Percentiles rank a stretch among this genome's conserved stretches.
phyloP scores from a whole-genome alignment of 2,329 filamentous ascomycete species.

The Dothiorella sarmentorum region DNA sequence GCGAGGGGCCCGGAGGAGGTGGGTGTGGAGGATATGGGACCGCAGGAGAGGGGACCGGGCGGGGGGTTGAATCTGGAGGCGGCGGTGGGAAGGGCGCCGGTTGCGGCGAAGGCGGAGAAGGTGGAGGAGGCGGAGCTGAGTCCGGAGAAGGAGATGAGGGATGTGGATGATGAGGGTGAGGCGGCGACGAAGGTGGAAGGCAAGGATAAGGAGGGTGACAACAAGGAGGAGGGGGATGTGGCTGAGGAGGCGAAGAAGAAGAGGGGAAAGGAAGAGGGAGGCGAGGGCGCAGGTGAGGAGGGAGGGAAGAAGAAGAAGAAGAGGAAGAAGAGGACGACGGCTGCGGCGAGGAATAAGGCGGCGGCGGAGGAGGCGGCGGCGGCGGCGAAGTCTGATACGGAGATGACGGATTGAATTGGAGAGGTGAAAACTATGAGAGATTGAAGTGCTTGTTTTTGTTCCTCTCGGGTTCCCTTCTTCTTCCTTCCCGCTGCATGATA shows the following conservation, averaged over 20 bases:
- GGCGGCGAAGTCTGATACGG: neutral
- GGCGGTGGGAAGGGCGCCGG: conserved; percentile 34
- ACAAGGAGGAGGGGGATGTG: neutral
- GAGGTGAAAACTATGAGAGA: neutral
- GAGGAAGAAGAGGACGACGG: neutral
- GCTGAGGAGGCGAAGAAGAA: neutral
- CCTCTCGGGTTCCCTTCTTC: neutral
- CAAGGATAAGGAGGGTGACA: neutral
- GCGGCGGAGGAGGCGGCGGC: neutral
- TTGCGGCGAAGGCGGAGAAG: conserved; percentile 21
- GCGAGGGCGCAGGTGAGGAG: neutral
- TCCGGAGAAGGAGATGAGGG: conserved; percentile 21
- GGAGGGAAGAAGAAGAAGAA: neutral
- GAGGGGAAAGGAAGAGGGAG: neutral
- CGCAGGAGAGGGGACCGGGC: conserved; percentile 51
- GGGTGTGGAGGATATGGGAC: conserved; percentile 81
- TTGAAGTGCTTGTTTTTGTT: neutral
- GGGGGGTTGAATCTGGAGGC: conserved; percentile 33
- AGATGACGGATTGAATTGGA: neutral
- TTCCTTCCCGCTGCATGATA: neutral
- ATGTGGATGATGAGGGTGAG: neutral
- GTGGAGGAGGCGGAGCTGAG: conserved; percentile 15
- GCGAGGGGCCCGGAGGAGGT: conserved; percentile 81
- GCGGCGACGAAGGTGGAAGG: neutral
- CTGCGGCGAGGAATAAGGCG: neutral